Evolutionary conservation across 2,329 filamentous ascomycete species (phyloP).

Genomic region (Pseudogymnoascus sp.): DNA sequence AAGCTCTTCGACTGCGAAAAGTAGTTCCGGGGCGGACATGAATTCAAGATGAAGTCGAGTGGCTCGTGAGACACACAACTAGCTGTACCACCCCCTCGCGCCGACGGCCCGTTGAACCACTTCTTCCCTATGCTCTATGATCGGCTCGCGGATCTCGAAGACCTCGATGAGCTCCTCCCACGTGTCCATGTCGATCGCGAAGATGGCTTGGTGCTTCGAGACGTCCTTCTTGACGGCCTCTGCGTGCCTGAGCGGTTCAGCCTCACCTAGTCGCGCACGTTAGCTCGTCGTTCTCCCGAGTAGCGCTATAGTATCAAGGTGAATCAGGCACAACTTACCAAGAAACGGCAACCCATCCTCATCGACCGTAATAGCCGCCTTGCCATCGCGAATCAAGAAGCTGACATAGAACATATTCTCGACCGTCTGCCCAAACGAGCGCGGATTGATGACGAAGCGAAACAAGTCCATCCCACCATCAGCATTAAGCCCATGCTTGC

Average conservation of each 20-base stretch:
- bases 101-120: constrained; percentile 17
- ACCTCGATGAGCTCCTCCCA: constrained; percentile 73
- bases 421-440: constrained; percentile 86
- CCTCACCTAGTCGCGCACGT: constrained; percentile 26
- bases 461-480: constrained; percentile 71
- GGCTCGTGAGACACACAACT: constrained; percentile 6
- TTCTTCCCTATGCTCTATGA: constrained; percentile 77
- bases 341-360: constrained; percentile 68
- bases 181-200: constrained; percentile 76
- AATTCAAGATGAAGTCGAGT: neutral
- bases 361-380: constrained; percentile 66
- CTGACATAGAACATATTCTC: constrained; percentile 97
- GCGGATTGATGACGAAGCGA: constrained; percentile 82
- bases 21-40: neutral
- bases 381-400: constrained; percentile 85
- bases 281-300: constrained; percentile 42
- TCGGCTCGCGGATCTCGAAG: constrained; percentile 67
- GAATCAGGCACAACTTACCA: constrained; percentile 48
- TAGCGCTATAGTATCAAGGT: constrained; percentile 31
- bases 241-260: constrained; percentile 13
- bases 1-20: neutral
- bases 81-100: constrained; percentile 16
- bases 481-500: constrained; percentile 55
- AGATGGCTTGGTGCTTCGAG: constrained; percentile 74
- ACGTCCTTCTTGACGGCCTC: constrained; percentile 42